Evolutionary conservation across 352 stramenopile genomes (phyloP).

Genomic region (Globisporangium orthogonon): DNA sequence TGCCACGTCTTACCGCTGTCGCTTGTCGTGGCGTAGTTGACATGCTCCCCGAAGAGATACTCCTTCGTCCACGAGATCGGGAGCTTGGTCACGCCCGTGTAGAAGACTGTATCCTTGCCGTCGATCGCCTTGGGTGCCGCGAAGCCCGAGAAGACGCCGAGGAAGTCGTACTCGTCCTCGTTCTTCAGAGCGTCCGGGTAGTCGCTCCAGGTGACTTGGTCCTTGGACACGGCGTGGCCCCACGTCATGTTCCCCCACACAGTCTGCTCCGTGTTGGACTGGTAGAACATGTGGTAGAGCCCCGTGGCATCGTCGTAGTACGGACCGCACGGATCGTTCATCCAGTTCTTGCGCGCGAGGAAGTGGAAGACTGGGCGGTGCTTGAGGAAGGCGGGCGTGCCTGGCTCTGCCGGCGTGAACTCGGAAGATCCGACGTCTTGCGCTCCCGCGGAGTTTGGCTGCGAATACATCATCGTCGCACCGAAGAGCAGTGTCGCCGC

Average conservation of each 20-base stretch:
- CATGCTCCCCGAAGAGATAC: slow-evolving; percentile 65
- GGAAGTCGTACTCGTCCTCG: slow-evolving; percentile 57
- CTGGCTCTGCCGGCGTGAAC: slow-evolving; percentile 18
- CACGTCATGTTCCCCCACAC: slow-evolving; percentile 72
- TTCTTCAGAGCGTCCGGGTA: slow-evolving; percentile 51
- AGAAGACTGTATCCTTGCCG: slow-evolving; percentile 65
- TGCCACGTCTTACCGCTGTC: slow-evolving; percentile 57
- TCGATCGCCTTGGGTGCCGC: slow-evolving; percentile 46
- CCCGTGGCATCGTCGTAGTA: slow-evolving; percentile 57
- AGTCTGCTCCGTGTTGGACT: slow-evolving; percentile 55
- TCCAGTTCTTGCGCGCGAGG: slow-evolving; percentile 60
- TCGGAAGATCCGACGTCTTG: slow-evolving; percentile 16
- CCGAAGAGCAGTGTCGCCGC: not conserved
- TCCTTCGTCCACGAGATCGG: slow-evolving; percentile 20
- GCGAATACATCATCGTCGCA: not conserved
- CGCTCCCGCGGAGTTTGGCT: not conserved
- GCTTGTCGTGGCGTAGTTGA: slow-evolving; percentile 53
- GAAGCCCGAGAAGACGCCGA: slow-evolving; percentile 75
- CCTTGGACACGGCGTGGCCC: slow-evolving; percentile 62
- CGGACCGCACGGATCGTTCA: slow-evolving; percentile 78
- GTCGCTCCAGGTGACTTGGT: slow-evolving; percentile 70
- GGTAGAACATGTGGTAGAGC: slow-evolving; percentile 81
- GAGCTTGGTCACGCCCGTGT: slow-evolving; percentile 9
- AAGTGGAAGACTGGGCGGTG: slow-evolving; percentile 62
- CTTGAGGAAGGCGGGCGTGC: slow-evolving; percentile 41